Conservation (phyloP, 2,329 filamentous ascomycete species). For the Colletotrichum abscissum region DNA sequence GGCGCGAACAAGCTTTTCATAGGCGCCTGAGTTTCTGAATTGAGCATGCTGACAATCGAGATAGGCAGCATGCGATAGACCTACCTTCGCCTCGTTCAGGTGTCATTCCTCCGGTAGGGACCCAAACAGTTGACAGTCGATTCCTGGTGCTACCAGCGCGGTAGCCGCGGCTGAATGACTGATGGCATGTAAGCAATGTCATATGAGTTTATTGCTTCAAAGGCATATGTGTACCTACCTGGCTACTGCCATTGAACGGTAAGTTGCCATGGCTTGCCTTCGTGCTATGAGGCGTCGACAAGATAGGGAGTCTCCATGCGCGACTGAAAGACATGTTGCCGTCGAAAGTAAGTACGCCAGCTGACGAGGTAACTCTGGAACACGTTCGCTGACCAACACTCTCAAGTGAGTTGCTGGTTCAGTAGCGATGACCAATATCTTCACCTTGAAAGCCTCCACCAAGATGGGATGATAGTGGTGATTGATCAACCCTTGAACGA, state of each 20-base stretch:
- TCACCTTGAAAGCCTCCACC: not conserved
- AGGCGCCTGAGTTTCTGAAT: slow-evolving; percentile 62
- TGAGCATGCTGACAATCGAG: slow-evolving; percentile 36
- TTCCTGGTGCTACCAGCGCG: slow-evolving; percentile 13
- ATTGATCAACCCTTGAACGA: not conserved
- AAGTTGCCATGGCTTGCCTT: not conserved
- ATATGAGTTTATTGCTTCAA: not conserved
- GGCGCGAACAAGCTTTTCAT: slow-evolving; percentile 75
- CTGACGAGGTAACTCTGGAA: not conserved
- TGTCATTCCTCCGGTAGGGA: slow-evolving; percentile 78
- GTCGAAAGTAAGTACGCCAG: not conserved
- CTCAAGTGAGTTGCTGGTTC: not conserved
- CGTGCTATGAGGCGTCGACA: not conserved
- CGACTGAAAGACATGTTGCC: not conserved
- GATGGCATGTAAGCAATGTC: not conserved
- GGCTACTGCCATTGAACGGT: not conserved
- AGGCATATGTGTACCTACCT: not conserved
- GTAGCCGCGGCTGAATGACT: slow-evolving; percentile 22
- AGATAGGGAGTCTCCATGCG: not conserved
- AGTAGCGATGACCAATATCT: not conserved
- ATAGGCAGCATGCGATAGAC: slow-evolving; percentile 1
- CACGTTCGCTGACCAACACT: not conserved
- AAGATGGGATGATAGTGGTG: not conserved
- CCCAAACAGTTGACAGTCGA: slow-evolving; percentile 81
- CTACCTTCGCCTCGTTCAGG: slow-evolving; percentile 65